These are phyloP conservation scores for Whalleya microplaca DNA, from an alignment of 2,329 filamentous ascomycete genomes.

Conservation along the genomic window DNA sequence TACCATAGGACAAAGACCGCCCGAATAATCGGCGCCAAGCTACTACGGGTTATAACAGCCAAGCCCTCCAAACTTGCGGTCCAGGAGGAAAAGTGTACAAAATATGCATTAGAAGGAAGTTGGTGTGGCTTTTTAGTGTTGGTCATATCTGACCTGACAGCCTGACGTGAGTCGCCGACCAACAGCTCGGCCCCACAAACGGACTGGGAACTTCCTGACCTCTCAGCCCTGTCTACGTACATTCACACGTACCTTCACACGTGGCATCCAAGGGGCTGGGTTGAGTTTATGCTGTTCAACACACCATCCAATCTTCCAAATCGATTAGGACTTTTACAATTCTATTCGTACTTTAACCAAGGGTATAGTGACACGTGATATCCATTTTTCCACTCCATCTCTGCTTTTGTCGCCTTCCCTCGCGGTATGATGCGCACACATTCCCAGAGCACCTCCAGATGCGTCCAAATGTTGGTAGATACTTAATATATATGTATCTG, in stretches of 20 bases:
- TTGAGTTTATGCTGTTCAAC: not conserved
- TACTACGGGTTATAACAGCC: not conserved
- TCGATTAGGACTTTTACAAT: not conserved
- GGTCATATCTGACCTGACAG: not conserved
- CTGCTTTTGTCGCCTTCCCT: not conserved
- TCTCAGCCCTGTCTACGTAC: not conserved
- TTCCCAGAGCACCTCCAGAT: too few species aligned
- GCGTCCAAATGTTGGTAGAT: not conserved
- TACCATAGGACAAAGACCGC: too few species aligned
- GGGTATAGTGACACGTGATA: not conserved
- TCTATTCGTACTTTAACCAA: not conserved
- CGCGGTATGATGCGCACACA: not conserved
- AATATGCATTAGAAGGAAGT: not conserved
- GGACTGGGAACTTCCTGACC: not conserved
- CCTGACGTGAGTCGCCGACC: too few species aligned
- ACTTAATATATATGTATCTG: not conserved
- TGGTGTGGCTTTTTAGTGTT: not conserved
- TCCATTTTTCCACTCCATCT: not conserved
- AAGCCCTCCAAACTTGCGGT: not conserved
- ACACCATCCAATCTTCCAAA: not conserved
- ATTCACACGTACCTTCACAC: not conserved
- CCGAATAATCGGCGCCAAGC: not conserved
- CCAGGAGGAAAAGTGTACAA: not conserved
- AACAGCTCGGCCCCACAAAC: not conserved
- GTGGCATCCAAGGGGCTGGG: not conserved